Conservation (phyloP, 2,329 filamentous ascomycete genomes). For the Ceratocystis cacaofunesta region DNA sequence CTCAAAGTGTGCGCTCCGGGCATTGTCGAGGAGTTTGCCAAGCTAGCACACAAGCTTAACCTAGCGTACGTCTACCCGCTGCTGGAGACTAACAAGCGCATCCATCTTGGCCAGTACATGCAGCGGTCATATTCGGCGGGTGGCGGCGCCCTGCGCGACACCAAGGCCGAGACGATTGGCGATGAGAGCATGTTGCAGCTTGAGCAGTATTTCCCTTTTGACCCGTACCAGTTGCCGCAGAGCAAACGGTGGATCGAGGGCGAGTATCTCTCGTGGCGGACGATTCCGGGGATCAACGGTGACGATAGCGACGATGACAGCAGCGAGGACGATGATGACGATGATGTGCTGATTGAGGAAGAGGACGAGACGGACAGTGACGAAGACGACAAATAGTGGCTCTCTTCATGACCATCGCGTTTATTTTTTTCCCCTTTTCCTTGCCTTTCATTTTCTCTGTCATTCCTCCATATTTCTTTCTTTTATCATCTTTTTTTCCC, state of each 20-base stretch:
- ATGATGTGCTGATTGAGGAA: conserved; percentile 31
- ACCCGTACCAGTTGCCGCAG: conserved; percentile 79
- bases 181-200: conserved; percentile 73
- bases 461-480: not conserved
- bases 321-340: conserved; percentile 32
- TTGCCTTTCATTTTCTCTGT: not conserved
- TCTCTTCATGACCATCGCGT: not conserved
- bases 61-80: conserved; percentile 83
- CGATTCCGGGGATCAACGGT: conserved; percentile 53
- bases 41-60: conserved; percentile 67
- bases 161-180: conserved; percentile 13
- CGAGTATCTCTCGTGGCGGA: conserved; percentile 70
- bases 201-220: conserved; percentile 92
- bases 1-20: conserved; percentile 84
- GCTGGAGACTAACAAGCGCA: conserved; percentile 81
- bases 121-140: conserved; percentile 38
- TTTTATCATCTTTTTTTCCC: conserved; percentile 3
- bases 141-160: conserved; percentile 26
- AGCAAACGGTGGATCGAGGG: conserved; percentile 79
- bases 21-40: conserved; percentile 85
- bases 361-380: conserved; percentile 37
- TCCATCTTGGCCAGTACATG: conserved; percentile 60
- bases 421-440: not conserved
- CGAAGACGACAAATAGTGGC: conserved; percentile 28
- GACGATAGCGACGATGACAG: conserved; percentile 41